These are phyloP conservation scores for Phytophthora cactorum DNA, from an alignment of 352 stramenopile species.

Conservation along the genomic window DNA sequence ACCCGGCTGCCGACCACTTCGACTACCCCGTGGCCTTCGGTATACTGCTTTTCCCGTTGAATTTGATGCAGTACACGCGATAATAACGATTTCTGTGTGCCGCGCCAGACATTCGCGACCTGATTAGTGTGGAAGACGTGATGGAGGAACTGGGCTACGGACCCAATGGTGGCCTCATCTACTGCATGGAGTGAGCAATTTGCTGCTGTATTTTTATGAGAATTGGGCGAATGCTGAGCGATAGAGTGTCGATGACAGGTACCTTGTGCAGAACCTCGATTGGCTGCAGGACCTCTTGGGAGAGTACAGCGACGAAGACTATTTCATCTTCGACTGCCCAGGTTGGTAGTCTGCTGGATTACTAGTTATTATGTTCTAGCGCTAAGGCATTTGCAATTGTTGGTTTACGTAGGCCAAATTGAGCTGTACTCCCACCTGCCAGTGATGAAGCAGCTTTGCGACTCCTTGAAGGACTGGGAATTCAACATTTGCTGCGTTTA, in stretches of 20 bases:
- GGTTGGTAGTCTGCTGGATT: slow-evolving; percentile 58
- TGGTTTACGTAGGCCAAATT: slow-evolving; percentile 76
- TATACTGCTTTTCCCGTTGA: slow-evolving; percentile 40
- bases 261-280: slow-evolving; percentile 94
- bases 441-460: slow-evolving; percentile 91
- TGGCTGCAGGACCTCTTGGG: slow-evolving; percentile 95
- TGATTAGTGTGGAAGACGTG: slow-evolving; percentile 97
- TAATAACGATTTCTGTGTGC: slow-evolving; percentile 14
- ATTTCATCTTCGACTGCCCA: slow-evolving; percentile 99
- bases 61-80: slow-evolving; percentile 8
- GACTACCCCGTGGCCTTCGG: slow-evolving; percentile 91
- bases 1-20: slow-evolving; percentile 93
- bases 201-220: slow-evolving; percentile 22
- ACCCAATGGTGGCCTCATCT: slow-evolving; percentile 98
- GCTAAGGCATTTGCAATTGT: slow-evolving; percentile 3
- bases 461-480: slow-evolving; percentile 83
- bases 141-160: slow-evolving; percentile 98
- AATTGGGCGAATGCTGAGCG: slow-evolving; percentile 8
- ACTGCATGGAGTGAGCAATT: slow-evolving; percentile 97
- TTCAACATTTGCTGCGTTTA: slow-evolving; percentile 92
- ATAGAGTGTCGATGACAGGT: slow-evolving; percentile 42
- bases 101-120: slow-evolving; percentile 91
- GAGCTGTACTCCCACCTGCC: slow-evolving; percentile 93
- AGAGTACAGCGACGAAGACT: slow-evolving; percentile 93
- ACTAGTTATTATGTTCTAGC: not conserved